Conservation (phyloP, 2,329 filamentous ascomycete genomes). For the Raffaelea albimanens region DNA sequence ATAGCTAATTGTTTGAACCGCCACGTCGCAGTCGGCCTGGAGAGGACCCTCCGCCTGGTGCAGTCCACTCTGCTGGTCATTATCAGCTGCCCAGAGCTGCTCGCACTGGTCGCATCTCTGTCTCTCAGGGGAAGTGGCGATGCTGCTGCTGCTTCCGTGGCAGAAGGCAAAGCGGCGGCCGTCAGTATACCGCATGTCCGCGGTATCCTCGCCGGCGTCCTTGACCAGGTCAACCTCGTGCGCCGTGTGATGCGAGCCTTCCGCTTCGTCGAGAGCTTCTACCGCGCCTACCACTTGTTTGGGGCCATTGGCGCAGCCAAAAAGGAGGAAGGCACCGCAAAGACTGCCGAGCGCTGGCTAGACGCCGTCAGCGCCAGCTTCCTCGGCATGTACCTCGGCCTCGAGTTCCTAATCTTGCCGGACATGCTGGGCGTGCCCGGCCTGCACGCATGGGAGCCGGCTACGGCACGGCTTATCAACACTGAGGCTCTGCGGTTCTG, state of each 20-base stretch:
- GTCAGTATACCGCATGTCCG: constrained; percentile 11
- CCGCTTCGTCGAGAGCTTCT: constrained; percentile 55
- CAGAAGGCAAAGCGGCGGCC: neutral
- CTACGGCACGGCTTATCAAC: constrained; percentile 35
- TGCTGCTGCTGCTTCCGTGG: neutral
- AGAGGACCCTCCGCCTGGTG: constrained; percentile 49
- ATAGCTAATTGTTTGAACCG: no score
- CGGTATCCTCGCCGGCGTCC: constrained; percentile 20
- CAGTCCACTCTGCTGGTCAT: constrained; percentile 43
- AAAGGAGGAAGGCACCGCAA: neutral
- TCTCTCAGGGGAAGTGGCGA: no score
- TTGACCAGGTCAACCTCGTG: constrained; percentile 33
- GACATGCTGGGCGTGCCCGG: constrained; percentile 35
- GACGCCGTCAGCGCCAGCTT: constrained; percentile 48
- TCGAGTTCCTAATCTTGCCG: constrained; percentile 56
- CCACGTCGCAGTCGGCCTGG: constrained; percentile 51
- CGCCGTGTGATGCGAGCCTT: constrained; percentile 60
- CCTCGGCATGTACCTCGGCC: constrained; percentile 56
- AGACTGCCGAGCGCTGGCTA: constrained; percentile 31
- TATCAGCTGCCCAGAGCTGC: constrained; percentile 31
- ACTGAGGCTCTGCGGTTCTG: constrained; percentile 60
- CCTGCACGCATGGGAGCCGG: constrained; percentile 42
- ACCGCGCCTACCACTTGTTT: constrained; percentile 36
- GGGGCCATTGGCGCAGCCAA: neutral
- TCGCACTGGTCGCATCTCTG: constrained; percentile 19